These are phyloP conservation scores for Rhynchospora breviuscula DNA, from an alignment of 176 grass and related monocot species.

Conservation along the genomic window DNA sequence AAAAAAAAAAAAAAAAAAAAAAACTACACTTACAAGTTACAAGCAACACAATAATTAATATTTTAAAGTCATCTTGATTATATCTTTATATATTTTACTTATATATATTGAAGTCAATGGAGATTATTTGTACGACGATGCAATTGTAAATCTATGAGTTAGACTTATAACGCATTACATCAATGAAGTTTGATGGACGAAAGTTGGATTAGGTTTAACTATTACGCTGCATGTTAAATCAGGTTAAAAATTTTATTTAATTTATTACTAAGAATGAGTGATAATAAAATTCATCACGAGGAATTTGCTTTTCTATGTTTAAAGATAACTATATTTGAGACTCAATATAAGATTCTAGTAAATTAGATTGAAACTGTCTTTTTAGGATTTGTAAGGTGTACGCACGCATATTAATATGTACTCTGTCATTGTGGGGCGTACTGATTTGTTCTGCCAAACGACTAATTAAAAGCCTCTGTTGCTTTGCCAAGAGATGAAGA, in stretches of 20 bases:
- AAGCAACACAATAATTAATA: neutral
- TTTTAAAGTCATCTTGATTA: neutral
- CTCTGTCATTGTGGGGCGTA: neutral
- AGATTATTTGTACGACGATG: neutral
- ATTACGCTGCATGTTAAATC: neutral
- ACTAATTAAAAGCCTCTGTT: constrained; percentile 12
- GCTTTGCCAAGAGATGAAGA: constrained; percentile 2
- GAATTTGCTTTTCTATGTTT: no score
- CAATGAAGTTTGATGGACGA: no score
- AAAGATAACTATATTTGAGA: no score
- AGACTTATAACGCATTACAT: neutral
- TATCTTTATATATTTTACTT: neutral
- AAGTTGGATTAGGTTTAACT: neutral
- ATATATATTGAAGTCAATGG: neutral
- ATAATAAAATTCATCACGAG: neutral
- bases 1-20: no score
- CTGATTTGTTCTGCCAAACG: neutral
- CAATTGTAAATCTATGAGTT: neutral
- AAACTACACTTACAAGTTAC: neutral
- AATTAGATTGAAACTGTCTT: no score
- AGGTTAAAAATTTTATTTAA: neutral
- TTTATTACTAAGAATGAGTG: neutral
- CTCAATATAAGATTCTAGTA: no score
- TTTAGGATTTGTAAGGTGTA: no score
- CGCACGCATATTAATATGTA: neutral